These are phyloP conservation scores for Yamadazyma endophytica DNA, from an alignment of 805 yeast species.

Conservation along the genomic window DNA sequence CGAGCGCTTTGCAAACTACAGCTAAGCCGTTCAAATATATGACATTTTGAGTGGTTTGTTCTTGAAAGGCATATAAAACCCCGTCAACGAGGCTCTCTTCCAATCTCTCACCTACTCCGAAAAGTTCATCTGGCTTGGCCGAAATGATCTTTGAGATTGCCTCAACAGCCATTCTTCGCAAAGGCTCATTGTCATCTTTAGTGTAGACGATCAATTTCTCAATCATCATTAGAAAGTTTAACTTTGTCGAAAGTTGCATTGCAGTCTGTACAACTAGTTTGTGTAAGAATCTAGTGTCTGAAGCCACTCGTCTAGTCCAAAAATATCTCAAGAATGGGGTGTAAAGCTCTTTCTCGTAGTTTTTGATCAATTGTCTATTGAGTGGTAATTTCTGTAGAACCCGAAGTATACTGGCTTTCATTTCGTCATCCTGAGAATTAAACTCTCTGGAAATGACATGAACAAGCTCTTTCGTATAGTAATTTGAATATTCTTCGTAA, in stretches of 20 bases:
- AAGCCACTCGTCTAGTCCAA: slow-evolving; percentile 81
- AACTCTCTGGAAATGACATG: slow-evolving; percentile 67
- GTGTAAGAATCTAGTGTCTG: slow-evolving; percentile 51
- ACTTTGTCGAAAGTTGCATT: slow-evolving; percentile 56
- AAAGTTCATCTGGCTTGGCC: slow-evolving; percentile 22
- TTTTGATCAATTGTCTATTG: slow-evolving; percentile 52
- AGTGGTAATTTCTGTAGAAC: slow-evolving; percentile 66
- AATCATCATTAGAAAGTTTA: slow-evolving; percentile 61
- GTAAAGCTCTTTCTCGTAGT: slow-evolving; percentile 47
- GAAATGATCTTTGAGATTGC: slow-evolving; percentile 57
- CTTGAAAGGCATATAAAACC: slow-evolving; percentile 73
- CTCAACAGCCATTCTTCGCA: slow-evolving; percentile 74
- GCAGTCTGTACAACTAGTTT: slow-evolving; percentile 71
- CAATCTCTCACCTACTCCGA: slow-evolving; percentile 57
- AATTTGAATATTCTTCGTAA: slow-evolving; percentile 67
- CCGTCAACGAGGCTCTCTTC: slow-evolving; percentile 78
- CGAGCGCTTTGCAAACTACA: slow-evolving; percentile 57
- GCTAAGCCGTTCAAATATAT: slow-evolving; percentile 62
- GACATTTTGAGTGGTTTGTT: slow-evolving; percentile 58
- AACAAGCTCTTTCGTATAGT: slow-evolving; percentile 73
- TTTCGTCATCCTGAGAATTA: slow-evolving; percentile 79
- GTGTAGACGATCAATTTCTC: slow-evolving; percentile 54
- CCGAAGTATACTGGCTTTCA: slow-evolving; percentile 67
- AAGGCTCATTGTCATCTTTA: slow-evolving; percentile 80
- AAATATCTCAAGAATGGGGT: slow-evolving; percentile 64